Evolutionary conservation across 2,329 filamentous ascomycete genomes (phyloP).

Genomic region (Canariomyces notabilis): DNA sequence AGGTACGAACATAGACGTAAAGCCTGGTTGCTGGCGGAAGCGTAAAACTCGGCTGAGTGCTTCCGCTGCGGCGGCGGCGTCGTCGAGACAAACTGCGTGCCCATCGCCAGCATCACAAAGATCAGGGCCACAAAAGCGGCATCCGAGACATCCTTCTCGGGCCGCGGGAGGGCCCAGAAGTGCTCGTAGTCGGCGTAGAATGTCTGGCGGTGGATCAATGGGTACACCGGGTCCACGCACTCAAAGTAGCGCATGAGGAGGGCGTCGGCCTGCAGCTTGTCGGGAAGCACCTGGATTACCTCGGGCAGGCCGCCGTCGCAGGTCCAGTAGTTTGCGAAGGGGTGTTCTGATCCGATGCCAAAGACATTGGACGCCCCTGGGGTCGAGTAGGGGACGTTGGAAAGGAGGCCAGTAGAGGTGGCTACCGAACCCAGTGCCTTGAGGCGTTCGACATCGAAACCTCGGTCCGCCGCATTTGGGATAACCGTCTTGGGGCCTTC

Average conservation of each 20-base stretch:
- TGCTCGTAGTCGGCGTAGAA: constrained; percentile 75
- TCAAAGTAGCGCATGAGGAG: constrained; percentile 61
- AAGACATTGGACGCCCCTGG: constrained; percentile 72
- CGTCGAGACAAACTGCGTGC: constrained; percentile 68
- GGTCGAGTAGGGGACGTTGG: constrained; percentile 66
- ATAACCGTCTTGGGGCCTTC: constrained; percentile 38
- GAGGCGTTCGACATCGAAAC: constrained; percentile 41
- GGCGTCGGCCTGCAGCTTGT: constrained; percentile 70
- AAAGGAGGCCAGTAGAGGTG: constrained; percentile 58
- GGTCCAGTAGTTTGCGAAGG: constrained; percentile 82
- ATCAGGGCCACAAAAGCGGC: constrained; percentile 66
- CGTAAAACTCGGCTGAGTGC: constrained; percentile 76
- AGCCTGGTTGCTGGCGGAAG: constrained; percentile 73
- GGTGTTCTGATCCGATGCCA: constrained; percentile 72
- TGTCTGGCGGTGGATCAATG: constrained; percentile 69
- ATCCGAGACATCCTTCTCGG: constrained; percentile 58
- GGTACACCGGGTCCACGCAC: constrained; percentile 74
- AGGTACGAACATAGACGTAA: constrained; percentile 71
- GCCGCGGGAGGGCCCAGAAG: constrained; percentile 61
- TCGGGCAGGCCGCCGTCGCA: constrained; percentile 70
- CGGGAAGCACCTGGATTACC: constrained; percentile 69
- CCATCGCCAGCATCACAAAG: constrained; percentile 72
- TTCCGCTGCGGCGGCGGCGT: constrained; percentile 58
- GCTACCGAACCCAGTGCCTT: constrained; percentile 48
- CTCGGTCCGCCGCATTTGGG: constrained; percentile 53